Evolutionary conservation across 352 stramenopile genomes (phyloP), one percentile per base, ranked within the genome.

Genomic region (Pythium scleroteichum): DNA sequence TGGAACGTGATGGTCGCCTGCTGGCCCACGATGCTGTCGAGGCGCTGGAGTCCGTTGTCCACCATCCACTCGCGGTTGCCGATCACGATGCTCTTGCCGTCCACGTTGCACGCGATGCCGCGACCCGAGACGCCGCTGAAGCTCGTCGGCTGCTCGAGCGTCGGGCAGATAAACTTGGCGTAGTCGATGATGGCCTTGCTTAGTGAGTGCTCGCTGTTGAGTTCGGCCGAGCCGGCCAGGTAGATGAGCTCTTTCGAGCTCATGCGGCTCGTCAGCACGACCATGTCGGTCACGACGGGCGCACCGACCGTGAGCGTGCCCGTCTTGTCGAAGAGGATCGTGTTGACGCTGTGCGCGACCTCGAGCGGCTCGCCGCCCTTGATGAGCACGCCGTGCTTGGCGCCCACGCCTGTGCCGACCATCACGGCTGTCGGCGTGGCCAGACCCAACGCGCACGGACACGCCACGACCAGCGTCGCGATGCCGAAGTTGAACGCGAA

Each of bases 241-340:
- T 85, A 88, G 55, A 97, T 90, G 2, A 97, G 62, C 55, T 88
- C 71, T 47, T 93, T 86, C 38, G 97, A 91, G 39, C 71, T 82
- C 33, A 89, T 50, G 42, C 82, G 84, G 62, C 84, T 92, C 47
- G 54, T 90, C 48, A 92, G 70, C 24, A 96, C 78, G 16, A 96
- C 75, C 33, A 96, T 80, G 58, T 96, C 77, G 39, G 82, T 92
- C 45, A 98, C 88, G 8, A 84, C 76, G 6, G 95, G 96, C 44
- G 94, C 82, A 8, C 96, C 96, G 17, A 92, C 81, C 1, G 96
- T 99, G 13, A 99, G 68, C n/a, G 97, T 99, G 3, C 98, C 98
- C 0, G 98, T 99, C 80, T 99, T 99, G 79, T 99, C 98, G 71
- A 99, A 99, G 22, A 99, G 69, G 53, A 99, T 94, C 35, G 90